These are phyloP conservation scores for Phytomonas francai DNA, from an alignment of 208 protist genomes.

Conservation along the genomic window DNA sequence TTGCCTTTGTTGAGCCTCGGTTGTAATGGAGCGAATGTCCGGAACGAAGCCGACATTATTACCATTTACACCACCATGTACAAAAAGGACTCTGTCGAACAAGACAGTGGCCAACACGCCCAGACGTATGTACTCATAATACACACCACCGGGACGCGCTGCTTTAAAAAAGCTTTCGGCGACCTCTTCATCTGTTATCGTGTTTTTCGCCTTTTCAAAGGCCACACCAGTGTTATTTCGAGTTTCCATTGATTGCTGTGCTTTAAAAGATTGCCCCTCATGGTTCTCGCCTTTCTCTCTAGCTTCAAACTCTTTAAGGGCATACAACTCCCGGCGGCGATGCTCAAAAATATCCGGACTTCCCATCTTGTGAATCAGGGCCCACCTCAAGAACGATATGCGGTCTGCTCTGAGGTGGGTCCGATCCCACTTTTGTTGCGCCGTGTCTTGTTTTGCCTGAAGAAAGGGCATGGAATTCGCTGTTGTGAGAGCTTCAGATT, in stretches of 20 bases:
- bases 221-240: not conserved
- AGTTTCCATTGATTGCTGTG: not conserved
- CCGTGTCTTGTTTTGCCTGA: not conserved
- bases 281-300: not conserved
- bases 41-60: slow-evolving; percentile 68
- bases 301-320: slow-evolving; percentile 11
- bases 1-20: slow-evolving; percentile 4
- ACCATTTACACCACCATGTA: slow-evolving; percentile 69
- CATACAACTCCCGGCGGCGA: slow-evolving; percentile 48
- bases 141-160: slow-evolving; percentile 51
- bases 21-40: slow-evolving; percentile 12
- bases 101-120: slow-evolving; percentile 46
- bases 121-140: slow-evolving; percentile 61
- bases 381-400: slow-evolving; percentile 55
- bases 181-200: slow-evolving; percentile 39
- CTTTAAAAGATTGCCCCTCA: not conserved
- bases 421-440: not conserved
- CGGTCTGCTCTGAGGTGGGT: slow-evolving; percentile 14
- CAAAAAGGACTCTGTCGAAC: slow-evolving; percentile 61
- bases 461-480: not conserved
- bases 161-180: slow-evolving; percentile 57
- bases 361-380: slow-evolving; percentile 60
- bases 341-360: slow-evolving; percentile 48
- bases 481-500: not conserved
- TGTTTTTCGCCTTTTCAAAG: not conserved